These are phyloP conservation scores for Trametes cingulata DNA, from an alignment of 768 basidiomycete species.

Conservation along the genomic window DNA sequence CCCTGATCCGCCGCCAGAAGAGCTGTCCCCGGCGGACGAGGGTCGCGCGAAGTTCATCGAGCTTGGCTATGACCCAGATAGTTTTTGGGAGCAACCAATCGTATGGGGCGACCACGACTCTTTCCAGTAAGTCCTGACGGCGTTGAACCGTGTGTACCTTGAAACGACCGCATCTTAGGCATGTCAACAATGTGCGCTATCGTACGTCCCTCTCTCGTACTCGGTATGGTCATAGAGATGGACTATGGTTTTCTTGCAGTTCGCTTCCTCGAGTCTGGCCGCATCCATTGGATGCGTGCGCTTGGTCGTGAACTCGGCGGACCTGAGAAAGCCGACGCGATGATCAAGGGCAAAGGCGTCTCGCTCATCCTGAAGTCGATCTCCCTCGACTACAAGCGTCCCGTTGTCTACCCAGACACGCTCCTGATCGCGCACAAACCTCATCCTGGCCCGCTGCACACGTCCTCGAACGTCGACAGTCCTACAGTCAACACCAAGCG, in stretches of 20 bases:
- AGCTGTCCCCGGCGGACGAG: conserved; percentile 29
- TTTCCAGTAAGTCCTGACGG: conserved; percentile 57
- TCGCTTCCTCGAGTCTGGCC: conserved; percentile 71
- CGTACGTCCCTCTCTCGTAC: conserved; percentile 40
- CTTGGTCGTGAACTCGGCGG: conserved; percentile 64
- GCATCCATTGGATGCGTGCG: conserved; percentile 66
- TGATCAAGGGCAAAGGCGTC: conserved; percentile 65
- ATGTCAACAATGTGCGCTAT: conserved; percentile 79
- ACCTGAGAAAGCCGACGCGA: conserved; percentile 49
- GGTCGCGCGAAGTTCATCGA: conserved; percentile 45
- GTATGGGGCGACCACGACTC: conserved; percentile 81
- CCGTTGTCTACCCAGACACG: conserved; percentile 77
- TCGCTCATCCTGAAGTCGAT: conserved; percentile 76
- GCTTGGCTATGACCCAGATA: conserved; percentile 58
- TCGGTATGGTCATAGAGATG: too few species aligned
- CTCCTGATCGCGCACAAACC: conserved; percentile 67
- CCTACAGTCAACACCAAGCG: neutral
- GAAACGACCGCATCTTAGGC: conserved; percentile 43
- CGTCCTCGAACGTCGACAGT: conserved; percentile 10
- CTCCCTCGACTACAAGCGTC: conserved; percentile 63
- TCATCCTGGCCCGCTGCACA: conserved; percentile 24
- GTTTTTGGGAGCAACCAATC: conserved; percentile 79
- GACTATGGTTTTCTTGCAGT: too few species aligned
- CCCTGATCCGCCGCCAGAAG: conserved; percentile 46
- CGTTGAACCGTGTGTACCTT: neutral